Conservation (phyloP, 306 rosid genomes). For the Rubus idaeus region DNA sequence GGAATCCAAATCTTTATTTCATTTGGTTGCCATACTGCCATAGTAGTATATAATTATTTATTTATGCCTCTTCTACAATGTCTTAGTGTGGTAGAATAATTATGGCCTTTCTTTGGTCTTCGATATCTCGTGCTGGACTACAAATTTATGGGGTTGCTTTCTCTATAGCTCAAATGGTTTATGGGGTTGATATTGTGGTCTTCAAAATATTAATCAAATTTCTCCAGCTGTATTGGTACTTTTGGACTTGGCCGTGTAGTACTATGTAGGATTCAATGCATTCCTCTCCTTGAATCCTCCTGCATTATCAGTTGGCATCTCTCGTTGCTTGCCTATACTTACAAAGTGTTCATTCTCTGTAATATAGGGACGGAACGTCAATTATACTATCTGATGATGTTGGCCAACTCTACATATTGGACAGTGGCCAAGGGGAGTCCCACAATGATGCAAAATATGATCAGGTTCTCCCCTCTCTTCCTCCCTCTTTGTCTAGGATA, state of each 20-base stretch:
- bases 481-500: background rate
- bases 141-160: background rate
- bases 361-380: conserved; percentile 91
- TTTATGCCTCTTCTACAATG: too few relatives aligned
- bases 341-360: conserved; percentile 27
- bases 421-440: conserved; percentile 95
- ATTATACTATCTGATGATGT: conserved; percentile 95
- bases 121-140: background rate
- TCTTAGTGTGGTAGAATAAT: too few relatives aligned
- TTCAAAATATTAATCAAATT: background rate
- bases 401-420: conserved; percentile 87
- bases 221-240: background rate
- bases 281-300: background rate
- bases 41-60: background rate
- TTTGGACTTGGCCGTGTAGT: background rate
- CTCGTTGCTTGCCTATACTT: conserved; percentile 16
- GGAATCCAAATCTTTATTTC: background rate
- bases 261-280: background rate
- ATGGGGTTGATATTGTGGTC: background rate
- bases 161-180: background rate
- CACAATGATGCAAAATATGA: conserved; percentile 94
- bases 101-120: too few relatives aligned
- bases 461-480: conserved; percentile 49
- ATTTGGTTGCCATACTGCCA: background rate
- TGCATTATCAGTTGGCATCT: background rate